phyloP scores from a whole-genome alignment of 2,329 filamentous ascomycete genomes.

The Pseudopyricularia cyperi region DNA sequence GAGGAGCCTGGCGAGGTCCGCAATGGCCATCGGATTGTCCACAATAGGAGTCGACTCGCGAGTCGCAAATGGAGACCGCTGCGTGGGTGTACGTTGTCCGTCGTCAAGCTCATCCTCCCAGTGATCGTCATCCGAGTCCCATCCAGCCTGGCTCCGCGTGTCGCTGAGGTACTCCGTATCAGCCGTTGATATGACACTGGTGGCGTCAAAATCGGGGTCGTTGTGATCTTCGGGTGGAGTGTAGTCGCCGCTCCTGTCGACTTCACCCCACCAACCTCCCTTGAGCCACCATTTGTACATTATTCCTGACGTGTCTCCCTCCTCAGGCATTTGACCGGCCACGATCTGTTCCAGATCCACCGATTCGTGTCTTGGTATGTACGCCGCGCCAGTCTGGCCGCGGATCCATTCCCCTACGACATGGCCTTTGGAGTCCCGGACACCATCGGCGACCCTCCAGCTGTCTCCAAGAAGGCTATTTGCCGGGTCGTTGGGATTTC shows the following conservation, averaged over 20 bases:
- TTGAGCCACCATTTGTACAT: constrained; percentile 77
- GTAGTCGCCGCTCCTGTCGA: constrained; percentile 73
- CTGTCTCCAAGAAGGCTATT: not conserved
- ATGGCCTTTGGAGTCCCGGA: constrained; percentile 13
- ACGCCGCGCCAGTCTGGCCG: constrained; percentile 37
- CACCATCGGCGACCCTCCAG: constrained; percentile 8
- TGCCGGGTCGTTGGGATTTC: not conserved
- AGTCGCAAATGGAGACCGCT: constrained; percentile 11
- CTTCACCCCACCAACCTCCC: constrained; percentile 74
- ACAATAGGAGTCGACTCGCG: constrained; percentile 43
- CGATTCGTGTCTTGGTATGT: constrained; percentile 45
- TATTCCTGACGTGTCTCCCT: constrained; percentile 56
- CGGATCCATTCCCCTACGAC: constrained; percentile 36
- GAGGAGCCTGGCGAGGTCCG: constrained; percentile 66
- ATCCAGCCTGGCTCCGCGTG: constrained; percentile 12
- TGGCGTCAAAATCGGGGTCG: constrained; percentile 47
- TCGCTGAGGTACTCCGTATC: constrained; percentile 15
- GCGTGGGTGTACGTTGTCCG: constrained; percentile 51
- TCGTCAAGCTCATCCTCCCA: constrained; percentile 32
- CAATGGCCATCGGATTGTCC: constrained; percentile 51
- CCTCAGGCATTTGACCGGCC: constrained; percentile 23
- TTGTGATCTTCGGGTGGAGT: constrained; percentile 45
- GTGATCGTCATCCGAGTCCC: constrained; percentile 26
- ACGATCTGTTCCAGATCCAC: constrained; percentile 46
- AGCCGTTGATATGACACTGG: constrained; percentile 61